These are phyloP conservation scores for Trichoderma cornu-damae DNA, from an alignment of 2,329 filamentous ascomycete species.

Conservation along the genomic window DNA sequence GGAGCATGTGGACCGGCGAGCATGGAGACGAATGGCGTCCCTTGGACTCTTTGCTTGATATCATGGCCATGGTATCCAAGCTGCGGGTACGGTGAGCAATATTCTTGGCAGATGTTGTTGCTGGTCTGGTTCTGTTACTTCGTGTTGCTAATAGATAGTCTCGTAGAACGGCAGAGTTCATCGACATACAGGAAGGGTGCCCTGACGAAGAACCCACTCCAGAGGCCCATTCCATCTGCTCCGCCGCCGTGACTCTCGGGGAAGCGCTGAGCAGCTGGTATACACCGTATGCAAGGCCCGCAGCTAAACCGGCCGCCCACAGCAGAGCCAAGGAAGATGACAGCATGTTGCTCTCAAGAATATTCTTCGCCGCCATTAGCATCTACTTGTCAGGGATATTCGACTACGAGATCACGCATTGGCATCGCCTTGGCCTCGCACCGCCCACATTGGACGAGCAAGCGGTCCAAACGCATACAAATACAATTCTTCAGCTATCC, in stretches of 20 bases:
- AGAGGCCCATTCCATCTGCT: constrained; percentile 1
- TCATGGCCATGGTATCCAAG: constrained; percentile 30
- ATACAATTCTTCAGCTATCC: constrained; percentile 25
- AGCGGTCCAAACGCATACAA: constrained; percentile 24
- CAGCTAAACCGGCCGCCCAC: background rate
- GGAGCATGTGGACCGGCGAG: constrained; percentile 4
- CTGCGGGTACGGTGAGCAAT: constrained; percentile 30
- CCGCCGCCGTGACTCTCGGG: constrained; percentile 2
- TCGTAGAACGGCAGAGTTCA: background rate
- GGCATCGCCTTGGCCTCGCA: constrained; percentile 24
- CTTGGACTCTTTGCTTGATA: constrained; percentile 29
- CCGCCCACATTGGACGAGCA: constrained; percentile 24
- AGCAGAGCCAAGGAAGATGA: background rate
- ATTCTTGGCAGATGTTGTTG: background rate
- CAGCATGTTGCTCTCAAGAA: constrained; percentile 23
- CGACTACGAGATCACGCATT: constrained; percentile 33
- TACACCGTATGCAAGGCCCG: constrained; percentile 9
- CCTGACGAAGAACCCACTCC: background rate
- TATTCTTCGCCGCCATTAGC: constrained; percentile 32
- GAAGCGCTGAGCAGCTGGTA: constrained; percentile 21
- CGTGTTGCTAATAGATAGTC: background rate
- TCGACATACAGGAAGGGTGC: background rate
- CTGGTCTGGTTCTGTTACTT: background rate
- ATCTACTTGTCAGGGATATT: constrained; percentile 36
- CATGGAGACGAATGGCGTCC: background rate